Percentiles rank a stretch among this genome's conserved stretches.
phyloP scores from a whole-genome alignment of 495 filamentous ascomycete species.

The Penicillium pulvis region DNA sequence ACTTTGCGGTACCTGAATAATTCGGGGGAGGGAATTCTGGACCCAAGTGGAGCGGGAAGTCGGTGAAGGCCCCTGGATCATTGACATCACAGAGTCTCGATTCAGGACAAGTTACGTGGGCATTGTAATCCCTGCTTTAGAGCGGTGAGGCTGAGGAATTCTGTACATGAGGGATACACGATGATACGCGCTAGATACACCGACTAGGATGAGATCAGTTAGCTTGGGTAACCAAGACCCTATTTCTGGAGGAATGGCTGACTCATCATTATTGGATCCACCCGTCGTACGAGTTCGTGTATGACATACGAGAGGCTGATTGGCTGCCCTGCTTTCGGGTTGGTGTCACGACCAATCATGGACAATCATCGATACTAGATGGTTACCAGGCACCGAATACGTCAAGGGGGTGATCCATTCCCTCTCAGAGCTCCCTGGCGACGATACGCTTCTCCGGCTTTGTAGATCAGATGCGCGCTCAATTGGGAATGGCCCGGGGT shows the following conservation, averaged over 20 bases:
- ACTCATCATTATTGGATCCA: slow-evolving; percentile 33
- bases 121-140: neutral
- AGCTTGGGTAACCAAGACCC: neutral
- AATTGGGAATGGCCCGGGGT: slow-evolving; percentile 30
- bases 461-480: slow-evolving; percentile 32
- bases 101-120: no score
- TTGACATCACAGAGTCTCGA: slow-evolving; percentile 18
- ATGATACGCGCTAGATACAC: neutral
- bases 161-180: neutral
- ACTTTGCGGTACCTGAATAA: slow-evolving; percentile 4
- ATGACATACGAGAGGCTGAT: slow-evolving; percentile 5
- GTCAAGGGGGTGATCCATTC: slow-evolving; percentile 34
- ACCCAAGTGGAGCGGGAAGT: slow-evolving; percentile 23
- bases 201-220: neutral
- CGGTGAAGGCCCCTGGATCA: slow-evolving; percentile 26
- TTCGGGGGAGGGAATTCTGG: slow-evolving; percentile 19
- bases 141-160: slow-evolving; percentile 27
- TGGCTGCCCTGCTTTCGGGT: slow-evolving; percentile 33
- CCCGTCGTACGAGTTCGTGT: slow-evolving; percentile 1
- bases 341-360: slow-evolving; percentile 21
- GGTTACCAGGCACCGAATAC: slow-evolving; percentile 32
- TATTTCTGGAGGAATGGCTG: slow-evolving; percentile 24
- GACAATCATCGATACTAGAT: neutral
- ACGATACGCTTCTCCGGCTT: slow-evolving; percentile 12
- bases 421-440: slow-evolving; percentile 22